Conservation (phyloP, 2,329 filamentous ascomycete genomes). For the Curvularia sp. region DNA sequence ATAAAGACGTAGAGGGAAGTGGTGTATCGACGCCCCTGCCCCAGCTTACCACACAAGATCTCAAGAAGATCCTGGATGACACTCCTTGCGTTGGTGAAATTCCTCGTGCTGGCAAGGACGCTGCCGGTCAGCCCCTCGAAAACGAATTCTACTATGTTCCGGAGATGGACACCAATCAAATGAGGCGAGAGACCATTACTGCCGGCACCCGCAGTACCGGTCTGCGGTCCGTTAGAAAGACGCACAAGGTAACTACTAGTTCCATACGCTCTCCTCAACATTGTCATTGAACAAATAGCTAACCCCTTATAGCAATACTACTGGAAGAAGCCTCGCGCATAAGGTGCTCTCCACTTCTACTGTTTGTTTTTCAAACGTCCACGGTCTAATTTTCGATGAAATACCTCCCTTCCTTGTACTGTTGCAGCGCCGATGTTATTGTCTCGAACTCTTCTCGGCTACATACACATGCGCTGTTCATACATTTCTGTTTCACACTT, state of each 20-base stretch:
- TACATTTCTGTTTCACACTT: constrained; percentile 6
- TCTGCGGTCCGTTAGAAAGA: constrained; percentile 87
- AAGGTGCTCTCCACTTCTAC: constrained; percentile 10
- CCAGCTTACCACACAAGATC: constrained; percentile 53
- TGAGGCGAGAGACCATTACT: constrained; percentile 81
- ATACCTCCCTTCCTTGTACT: not conserved
- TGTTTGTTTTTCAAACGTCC: not conserved
- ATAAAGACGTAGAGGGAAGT: constrained; percentile 30
- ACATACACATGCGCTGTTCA: not conserved
- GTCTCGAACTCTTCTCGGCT: not conserved
- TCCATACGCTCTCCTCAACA: not conserved
- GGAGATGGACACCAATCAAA: constrained; percentile 80
- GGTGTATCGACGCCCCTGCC: constrained; percentile 33
- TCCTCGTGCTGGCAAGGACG: constrained; percentile 89
- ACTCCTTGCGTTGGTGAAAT: constrained; percentile 88
- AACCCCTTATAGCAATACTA: constrained; percentile 68
- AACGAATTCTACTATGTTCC: constrained; percentile 97
- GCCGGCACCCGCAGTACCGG: constrained; percentile 88
- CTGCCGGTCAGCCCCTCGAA: constrained; percentile 89
- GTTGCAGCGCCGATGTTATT: not conserved
- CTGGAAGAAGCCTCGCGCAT: constrained; percentile 67
- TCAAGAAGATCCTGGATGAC: constrained; percentile 75
- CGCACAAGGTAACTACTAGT: constrained; percentile 80
- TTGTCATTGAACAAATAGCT: constrained; percentile 9
- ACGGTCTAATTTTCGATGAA: not conserved